Conservation (phyloP, 768 basidiomycete species). For the Chalciporus sphaerocephalus region DNA sequence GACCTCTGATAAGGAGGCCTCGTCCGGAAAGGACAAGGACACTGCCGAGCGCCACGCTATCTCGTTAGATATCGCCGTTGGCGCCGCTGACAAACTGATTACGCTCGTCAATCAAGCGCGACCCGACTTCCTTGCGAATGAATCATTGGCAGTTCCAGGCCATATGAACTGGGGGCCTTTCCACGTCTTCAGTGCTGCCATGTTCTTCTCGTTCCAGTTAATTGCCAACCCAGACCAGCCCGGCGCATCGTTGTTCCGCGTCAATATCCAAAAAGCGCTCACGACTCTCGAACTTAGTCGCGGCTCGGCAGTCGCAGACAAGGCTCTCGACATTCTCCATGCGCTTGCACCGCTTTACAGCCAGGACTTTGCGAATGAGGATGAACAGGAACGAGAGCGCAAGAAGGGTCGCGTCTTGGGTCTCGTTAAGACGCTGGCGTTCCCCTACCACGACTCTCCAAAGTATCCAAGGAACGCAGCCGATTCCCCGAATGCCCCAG, state of each 20-base stretch:
- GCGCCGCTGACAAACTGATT: constrained; percentile 74
- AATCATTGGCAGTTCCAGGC: constrained; percentile 66
- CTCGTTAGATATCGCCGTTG: constrained; percentile 70
- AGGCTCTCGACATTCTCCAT: constrained; percentile 65
- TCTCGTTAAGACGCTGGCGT: constrained; percentile 70
- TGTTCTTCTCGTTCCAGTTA: constrained; percentile 90
- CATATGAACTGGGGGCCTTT: constrained; percentile 84
- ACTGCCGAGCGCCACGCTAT: constrained; percentile 43
- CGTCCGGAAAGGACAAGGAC: constrained; percentile 29
- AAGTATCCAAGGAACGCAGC: constrained; percentile 44
- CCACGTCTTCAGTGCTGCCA: constrained; percentile 81
- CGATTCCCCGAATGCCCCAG: constrained; percentile 48
- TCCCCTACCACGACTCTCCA: constrained; percentile 74
- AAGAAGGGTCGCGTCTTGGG: constrained; percentile 58
- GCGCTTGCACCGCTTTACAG: constrained; percentile 73
- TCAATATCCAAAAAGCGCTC: constrained; percentile 68
- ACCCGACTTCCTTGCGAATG: constrained; percentile 69
- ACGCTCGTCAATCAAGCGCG: constrained; percentile 72
- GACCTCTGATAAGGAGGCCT: constrained; percentile 23
- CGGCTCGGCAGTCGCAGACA: constrained; percentile 67
- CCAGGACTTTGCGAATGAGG: constrained; percentile 51
- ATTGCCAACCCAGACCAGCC: constrained; percentile 77
- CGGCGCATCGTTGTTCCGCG: constrained; percentile 71
- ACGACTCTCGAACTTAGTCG: constrained; percentile 60
- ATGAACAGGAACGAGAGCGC: constrained; percentile 50